A percentile compares a stretch with the other conserved stretches of the same genome.
phyloP scores from a whole-genome alignment of 768 basidiomycete genomes.

The Suillus plorans region DNA sequence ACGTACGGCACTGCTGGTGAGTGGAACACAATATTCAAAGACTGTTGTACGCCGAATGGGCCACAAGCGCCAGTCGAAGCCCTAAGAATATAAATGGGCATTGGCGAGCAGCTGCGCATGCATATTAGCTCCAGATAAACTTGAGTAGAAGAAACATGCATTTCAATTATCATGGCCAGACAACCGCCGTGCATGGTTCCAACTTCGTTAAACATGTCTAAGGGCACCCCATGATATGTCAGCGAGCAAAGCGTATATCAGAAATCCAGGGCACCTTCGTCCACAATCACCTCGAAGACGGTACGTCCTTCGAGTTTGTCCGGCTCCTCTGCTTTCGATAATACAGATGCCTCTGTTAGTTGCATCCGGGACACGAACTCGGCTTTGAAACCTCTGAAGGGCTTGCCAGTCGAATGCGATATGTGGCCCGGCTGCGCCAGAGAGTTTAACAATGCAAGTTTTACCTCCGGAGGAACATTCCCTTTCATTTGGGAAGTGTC shows the following conservation, averaged over 20 bases:
- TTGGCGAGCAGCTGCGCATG: constrained; percentile 39
- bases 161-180: constrained; percentile 44
- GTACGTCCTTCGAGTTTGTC: constrained; percentile 37
- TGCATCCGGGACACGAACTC: constrained; percentile 22
- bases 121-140: background rate
- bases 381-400: constrained; percentile 21
- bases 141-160: constrained; percentile 31
- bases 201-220: constrained; percentile 44
- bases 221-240: background rate
- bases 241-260: background rate
- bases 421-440: constrained; percentile 12
- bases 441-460: constrained; percentile 24
- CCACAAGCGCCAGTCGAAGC: constrained; percentile 26
- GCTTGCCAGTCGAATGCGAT: constrained; percentile 12
- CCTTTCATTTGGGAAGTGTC: constrained; percentile 26
- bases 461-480: constrained; percentile 27
- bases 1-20: constrained; percentile 39
- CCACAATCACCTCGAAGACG: constrained; percentile 43
- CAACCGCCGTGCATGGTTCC: constrained; percentile 45
- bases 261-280: constrained; percentile 35
- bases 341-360: constrained; percentile 40
- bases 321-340: constrained; percentile 36
- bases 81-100: constrained; percentile 37
- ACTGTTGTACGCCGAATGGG: constrained; percentile 41
- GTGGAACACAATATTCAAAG: constrained; percentile 47